Percentiles rank a stretch among this genome's conserved stretches.
Evolutionary conservation across 345 rosid species (phyloP).

Genomic region (Salix caprea): DNA sequence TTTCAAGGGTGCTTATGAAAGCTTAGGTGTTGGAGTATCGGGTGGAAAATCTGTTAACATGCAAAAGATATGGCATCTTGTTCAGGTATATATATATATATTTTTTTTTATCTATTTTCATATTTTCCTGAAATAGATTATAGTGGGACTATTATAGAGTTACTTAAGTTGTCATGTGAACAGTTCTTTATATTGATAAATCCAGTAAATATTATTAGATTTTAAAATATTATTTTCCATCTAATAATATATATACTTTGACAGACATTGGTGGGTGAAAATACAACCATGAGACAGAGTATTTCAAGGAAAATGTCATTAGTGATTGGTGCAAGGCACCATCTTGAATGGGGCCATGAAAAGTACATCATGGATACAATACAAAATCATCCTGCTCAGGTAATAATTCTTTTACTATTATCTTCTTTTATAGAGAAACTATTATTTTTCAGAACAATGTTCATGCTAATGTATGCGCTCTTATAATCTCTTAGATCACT

Average conservation of each 20-base stretch:
- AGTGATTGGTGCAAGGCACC: constrained; percentile 83
- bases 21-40: constrained; percentile 62
- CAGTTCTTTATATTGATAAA: background rate
- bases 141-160: background rate
- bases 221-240: constrained; percentile 19
- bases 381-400: constrained; percentile 95
- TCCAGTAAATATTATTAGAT: background rate
- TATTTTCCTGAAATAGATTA: background rate
- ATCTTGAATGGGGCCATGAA: constrained; percentile 91
- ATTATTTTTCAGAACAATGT: constrained; percentile 7
- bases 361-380: constrained; percentile 87
- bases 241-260: constrained; percentile 11
- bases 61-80: constrained; percentile 98
- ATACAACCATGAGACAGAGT: constrained; percentile 42
- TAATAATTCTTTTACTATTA: constrained; percentile 25
- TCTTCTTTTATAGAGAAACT: constrained; percentile 9
- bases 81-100: constrained; percentile 48
- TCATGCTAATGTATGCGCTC: background rate
- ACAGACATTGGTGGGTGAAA: constrained; percentile 81
- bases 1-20: constrained; percentile 78
- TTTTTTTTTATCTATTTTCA: constrained; percentile 1
- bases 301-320: constrained; percentile 75
- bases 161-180: background rate
- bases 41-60: constrained; percentile 84
- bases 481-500: constrained; percentile 1